Conservation (phyloP, 192 early-diverging fungal genomes). For the Coemansia sp. region DNA sequence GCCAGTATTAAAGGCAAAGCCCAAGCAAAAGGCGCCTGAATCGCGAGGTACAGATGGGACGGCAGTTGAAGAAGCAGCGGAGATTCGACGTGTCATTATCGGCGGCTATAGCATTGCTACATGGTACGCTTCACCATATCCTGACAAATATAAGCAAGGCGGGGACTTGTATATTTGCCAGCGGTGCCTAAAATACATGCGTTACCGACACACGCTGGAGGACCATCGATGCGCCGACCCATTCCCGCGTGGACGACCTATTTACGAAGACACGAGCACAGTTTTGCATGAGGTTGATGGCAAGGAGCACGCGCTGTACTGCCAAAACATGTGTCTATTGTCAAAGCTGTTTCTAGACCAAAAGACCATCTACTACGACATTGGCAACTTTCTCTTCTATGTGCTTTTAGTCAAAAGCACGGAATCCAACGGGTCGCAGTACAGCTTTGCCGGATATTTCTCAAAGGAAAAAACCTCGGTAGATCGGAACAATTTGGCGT, state of each 20-base stretch:
- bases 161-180: conserved; percentile 85
- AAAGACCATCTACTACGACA: conserved; percentile 95
- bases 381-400: conserved; percentile 94
- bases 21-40: not conserved
- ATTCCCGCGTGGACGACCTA: conserved; percentile 79
- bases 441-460: conserved; percentile 89
- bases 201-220: conserved; percentile 62
- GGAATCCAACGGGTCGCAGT: conserved; percentile 41
- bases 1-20: conserved; percentile 1
- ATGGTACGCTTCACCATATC: conserved; percentile 96
- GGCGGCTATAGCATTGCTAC: conserved; percentile 85
- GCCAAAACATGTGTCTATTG: conserved; percentile 91
- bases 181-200: conserved; percentile 93
- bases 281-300: conserved; percentile 84
- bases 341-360: conserved; percentile 96
- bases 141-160: conserved; percentile 78
- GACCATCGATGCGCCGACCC: conserved; percentile 60
- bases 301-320: conserved; percentile 84
- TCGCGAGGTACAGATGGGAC: not conserved
- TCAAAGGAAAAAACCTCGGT: conserved; percentile 92
- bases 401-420: conserved; percentile 61
- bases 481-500: conserved; percentile 87
- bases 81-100: conserved; percentile 61
- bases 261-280: conserved; percentile 71
- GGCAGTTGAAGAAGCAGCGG: not conserved